Evolutionary conservation across 352 stramenopile species (phyloP), one percentile per base, ranked within the genome.

Genomic region (Thraustochytrium sp.): DNA sequence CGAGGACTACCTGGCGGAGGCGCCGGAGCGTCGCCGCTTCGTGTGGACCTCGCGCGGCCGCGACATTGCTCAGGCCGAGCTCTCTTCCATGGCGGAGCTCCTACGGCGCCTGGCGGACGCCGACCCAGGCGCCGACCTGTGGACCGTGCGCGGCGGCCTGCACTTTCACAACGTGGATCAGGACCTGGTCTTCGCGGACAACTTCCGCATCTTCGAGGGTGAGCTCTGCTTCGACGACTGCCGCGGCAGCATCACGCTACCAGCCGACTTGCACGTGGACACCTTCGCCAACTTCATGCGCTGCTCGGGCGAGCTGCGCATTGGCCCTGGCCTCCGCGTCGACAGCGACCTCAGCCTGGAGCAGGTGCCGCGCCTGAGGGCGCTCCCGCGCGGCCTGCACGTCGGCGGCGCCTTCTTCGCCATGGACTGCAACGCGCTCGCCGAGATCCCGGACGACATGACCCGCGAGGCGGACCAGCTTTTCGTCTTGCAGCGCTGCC

Each of bases 401-500:
- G 40, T 77, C n/a, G 48, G 16, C 21, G 64, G 64, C 40, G 42
- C 64, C 26, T 62, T 77, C n/a, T 54, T 61, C 31, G 42, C 48
- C 34, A 77, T 77, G 46, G 64, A 77, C 46, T 61, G 42, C 46
- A n/a, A 54, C 9, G 11, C 13, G 64, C 42, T 77, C 46, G n/a
- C 11, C 18, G 59, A 72, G 23, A 31, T 72, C 26, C 59, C 59
- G 8, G 9, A 9, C 16, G 36, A 53, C 44, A 8, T 51, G 16
- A 3, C 13, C 21, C 62, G 51, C 21, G 62, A 26, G 0, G 23
- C 68, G 18, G 38, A 68, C 48, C 62, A 53, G 13, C 49, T 75
- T 9, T 51, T 75, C n/a, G 34, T 75, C 21, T 13, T 75, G 38
- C 62, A 75, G 44, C 62, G 62, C 44, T 80, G 68, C 48, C 68